Evolutionary conservation across 2,329 filamentous ascomycete genomes (phyloP).

Genomic region (Seiridium cupressi): DNA sequence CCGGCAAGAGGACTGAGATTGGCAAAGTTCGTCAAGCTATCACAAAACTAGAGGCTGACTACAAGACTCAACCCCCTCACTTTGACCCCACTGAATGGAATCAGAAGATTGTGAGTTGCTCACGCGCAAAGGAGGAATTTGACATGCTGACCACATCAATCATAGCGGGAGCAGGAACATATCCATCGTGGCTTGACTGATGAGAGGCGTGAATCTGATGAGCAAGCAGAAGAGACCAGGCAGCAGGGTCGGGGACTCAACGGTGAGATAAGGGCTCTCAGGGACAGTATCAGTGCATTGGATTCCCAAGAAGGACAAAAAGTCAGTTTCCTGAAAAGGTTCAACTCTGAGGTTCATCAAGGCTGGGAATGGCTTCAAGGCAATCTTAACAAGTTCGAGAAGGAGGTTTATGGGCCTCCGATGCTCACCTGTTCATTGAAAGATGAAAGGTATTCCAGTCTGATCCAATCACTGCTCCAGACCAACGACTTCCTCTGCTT

Average conservation of each 20-base stretch:
- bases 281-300: conserved; percentile 55
- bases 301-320: conserved; percentile 76
- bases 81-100: conserved; percentile 74
- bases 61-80: conserved; percentile 60
- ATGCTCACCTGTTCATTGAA: conserved; percentile 78
- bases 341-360: conserved; percentile 61
- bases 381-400: conserved; percentile 68
- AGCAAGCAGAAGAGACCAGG: conserved; percentile 35
- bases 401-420: conserved; percentile 77
- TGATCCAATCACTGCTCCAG: conserved; percentile 51
- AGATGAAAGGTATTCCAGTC: conserved; percentile 62
- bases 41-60: conserved; percentile 58
- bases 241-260: conserved; percentile 40
- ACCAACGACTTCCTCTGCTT: conserved; percentile 61
- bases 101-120: conserved; percentile 61
- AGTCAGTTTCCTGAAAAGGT: conserved; percentile 58
- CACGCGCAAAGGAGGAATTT: neutral
- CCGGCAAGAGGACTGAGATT: conserved; percentile 39
- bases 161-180: conserved; percentile 61
- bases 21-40: conserved; percentile 53
- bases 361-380: conserved; percentile 83
- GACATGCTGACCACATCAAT: neutral
- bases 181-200: conserved; percentile 49
- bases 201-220: conserved; percentile 33
- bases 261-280: conserved; percentile 33